Evolutionary conservation across 2,329 filamentous ascomycete species (phyloP).

Genomic region (Cryphonectria parasitica): DNA sequence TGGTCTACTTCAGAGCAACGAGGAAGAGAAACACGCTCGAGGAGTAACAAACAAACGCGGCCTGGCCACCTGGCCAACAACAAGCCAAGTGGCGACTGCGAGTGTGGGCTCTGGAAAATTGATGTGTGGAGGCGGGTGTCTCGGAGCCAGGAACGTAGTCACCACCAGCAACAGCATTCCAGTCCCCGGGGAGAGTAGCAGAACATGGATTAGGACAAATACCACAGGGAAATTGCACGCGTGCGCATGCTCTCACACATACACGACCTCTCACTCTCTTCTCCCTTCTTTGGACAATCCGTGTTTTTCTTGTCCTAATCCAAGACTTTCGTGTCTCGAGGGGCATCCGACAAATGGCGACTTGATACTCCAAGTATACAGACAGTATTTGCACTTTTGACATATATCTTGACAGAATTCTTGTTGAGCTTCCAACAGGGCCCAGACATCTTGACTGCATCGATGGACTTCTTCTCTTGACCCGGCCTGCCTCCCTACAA

Average conservation of each 20-base stretch:
- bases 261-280: background rate
- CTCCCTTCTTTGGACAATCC: constrained; percentile 6
- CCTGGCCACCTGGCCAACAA: background rate
- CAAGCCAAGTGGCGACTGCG: background rate
- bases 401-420: background rate
- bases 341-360: background rate
- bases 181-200: constrained; percentile 10
- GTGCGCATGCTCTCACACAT: no score
- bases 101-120: background rate
- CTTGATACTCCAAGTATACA: background rate
- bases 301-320: background rate
- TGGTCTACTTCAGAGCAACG: background rate
- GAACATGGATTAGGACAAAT: constrained; percentile 12
- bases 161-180: constrained; percentile 28
- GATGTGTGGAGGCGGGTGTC: constrained; percentile 3
- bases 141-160: constrained; percentile 24
- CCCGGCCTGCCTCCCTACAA: background rate
- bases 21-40: background rate
- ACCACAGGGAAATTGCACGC: constrained; percentile 6
- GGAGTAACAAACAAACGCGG: background rate
- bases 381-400: background rate
- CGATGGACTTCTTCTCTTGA: background rate
- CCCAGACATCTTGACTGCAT: background rate
- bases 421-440: background rate
- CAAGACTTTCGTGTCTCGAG: background rate